Base-by-base conservation (phyloP, 2,329 filamentous ascomycete genomes). In the Nemania diffusa region DNA sequence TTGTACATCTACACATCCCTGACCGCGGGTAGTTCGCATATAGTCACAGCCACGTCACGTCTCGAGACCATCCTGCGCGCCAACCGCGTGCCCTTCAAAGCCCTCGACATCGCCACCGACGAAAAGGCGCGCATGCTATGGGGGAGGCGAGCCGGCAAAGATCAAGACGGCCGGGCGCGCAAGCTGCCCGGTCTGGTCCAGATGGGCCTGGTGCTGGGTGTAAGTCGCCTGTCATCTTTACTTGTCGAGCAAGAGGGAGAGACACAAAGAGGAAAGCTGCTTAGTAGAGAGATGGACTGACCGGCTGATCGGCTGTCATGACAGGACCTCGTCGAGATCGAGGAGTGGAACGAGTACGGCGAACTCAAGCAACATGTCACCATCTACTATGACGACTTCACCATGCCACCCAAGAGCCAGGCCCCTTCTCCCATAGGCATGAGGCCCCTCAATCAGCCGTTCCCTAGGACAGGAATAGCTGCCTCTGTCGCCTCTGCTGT, bases 341-440 rank as follows among this genome's bases (percentile, higher is more conserved):
- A 99, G 81, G 96, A 99, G 78, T 98, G 95, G 96, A 99, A 99
- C 83, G 96, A 99, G 79, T 97, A 97, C 80, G 94, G 94, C 80
- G 95, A 98, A 81, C 87, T 99, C 69, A 93, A 94, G 79, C 89
- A 95, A 80, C 91, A 95, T 74, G 89, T 98, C 74, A 89, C 85
- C 68, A 87, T 91, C 73, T 88, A 86, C 80, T 87, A 87, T 78
- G 87, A 90, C 81, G 87, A 89, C 72, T 83, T 82, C 74, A 88
- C 87, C 56, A 87, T 88, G 72, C 85, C 86, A 37, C 78, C 83
- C 77, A 84, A 87, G 80, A 78, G 83, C 81, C 79, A 86, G 73
- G 83, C 84, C 59, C 83, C 84, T 17, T 81, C 83, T 51, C 79
- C 81, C 40, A 78, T 79, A 61, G 74, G 74, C 44, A 71, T 71